phyloP scores from a whole-genome alignment of 2,329 filamentous ascomycete genomes.

The Colletotrichum sp. region DNA sequence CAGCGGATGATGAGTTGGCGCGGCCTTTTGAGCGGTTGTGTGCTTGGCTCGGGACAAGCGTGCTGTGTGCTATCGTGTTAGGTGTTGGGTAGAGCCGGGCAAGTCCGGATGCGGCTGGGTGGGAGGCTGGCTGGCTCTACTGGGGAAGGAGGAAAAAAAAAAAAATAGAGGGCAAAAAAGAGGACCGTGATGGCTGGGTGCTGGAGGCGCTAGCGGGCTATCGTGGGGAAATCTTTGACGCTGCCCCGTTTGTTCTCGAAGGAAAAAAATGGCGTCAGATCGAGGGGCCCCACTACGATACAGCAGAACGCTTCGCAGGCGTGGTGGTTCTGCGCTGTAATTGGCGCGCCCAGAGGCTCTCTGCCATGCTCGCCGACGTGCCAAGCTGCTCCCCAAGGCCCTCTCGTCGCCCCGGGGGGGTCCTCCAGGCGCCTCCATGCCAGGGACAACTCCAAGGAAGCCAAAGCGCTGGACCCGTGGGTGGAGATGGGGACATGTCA shows the following conservation, averaged over 20 bases:
- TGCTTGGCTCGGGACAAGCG: neutral
- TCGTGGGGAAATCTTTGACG: conserved; percentile 15
- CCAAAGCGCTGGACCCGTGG: neutral
- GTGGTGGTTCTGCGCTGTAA: neutral
- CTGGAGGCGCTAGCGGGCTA: neutral
- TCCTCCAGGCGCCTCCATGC: neutral
- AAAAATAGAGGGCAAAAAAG: neutral
- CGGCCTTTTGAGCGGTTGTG: neutral
- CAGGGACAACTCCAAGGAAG: neutral
- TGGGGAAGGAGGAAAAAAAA: neutral
- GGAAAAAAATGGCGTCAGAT: conserved; percentile 20
- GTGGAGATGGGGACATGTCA: neutral
- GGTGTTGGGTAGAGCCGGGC: neutral
- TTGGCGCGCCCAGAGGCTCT: neutral
- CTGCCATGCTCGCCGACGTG: neutral
- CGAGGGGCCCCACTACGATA: neutral
- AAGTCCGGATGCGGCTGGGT: conserved; percentile 5
- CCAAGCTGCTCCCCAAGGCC: neutral
- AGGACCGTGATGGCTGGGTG: conserved; percentile 12
- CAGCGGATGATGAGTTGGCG: neutral
- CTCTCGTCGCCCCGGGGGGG: neutral
- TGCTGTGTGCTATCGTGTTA: neutral
- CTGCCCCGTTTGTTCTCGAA: conserved; percentile 19
- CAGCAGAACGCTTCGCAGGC: neutral
- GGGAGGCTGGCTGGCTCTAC: neutral